Percentiles rank a stretch among this genome's conserved stretches.
Evolutionary conservation across 768 basidiomycete species (phyloP).

Genomic region (Leccinellum luteum): DNA sequence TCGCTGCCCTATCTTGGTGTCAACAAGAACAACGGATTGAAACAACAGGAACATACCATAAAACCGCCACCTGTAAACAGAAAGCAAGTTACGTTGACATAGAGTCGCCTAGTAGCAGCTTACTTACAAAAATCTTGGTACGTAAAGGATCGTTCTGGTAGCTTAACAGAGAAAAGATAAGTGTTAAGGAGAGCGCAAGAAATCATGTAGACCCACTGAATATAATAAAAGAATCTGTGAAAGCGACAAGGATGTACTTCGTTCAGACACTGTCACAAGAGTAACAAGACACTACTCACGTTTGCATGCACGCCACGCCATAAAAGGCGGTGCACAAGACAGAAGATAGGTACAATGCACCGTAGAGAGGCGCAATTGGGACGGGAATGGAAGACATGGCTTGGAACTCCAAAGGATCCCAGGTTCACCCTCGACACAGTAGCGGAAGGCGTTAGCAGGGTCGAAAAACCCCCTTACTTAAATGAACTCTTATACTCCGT

Average conservation of each 20-base stretch:
- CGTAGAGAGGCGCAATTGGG: constrained; percentile 1
- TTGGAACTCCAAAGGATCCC: background rate
- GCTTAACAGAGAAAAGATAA: background rate
- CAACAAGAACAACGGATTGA: background rate
- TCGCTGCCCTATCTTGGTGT: background rate
- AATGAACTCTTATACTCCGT: background rate
- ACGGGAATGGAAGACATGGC: constrained; percentile 3
- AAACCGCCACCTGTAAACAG: background rate
- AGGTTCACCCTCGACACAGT: background rate
- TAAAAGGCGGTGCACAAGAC: constrained; percentile 5
- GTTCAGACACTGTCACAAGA: background rate
- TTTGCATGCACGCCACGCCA: constrained; percentile 8
- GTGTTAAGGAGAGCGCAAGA: background rate
- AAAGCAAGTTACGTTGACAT: background rate
- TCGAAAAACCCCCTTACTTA: too few species aligned
- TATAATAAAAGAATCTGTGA: constrained; percentile 5
- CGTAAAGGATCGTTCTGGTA: constrained; percentile 3
- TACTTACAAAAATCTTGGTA: constrained; percentile 6
- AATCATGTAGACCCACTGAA: background rate
- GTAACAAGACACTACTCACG: background rate
- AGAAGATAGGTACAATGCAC: constrained; percentile 1
- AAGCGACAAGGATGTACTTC: too few species aligned
- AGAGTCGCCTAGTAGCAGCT: background rate
- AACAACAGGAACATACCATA: constrained; percentile 1
- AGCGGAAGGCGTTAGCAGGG: background rate